phyloP scores from a whole-genome alignment of 1,139 yeast species.

The Candida frijolesensis region DNA sequence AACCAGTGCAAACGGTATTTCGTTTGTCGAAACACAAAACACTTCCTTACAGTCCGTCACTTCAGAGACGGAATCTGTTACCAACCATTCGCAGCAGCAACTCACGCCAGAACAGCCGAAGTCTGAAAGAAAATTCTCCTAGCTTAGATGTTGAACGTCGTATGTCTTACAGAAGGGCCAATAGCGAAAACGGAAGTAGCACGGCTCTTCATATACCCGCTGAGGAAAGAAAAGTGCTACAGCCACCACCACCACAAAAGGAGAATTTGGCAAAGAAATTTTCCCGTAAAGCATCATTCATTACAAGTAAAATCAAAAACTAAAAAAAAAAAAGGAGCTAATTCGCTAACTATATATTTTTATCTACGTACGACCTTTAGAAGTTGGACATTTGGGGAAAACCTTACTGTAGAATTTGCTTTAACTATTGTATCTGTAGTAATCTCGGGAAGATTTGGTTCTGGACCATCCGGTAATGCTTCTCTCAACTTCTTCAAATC shows the following conservation, averaged over 20 bases:
- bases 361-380: conserved; percentile 35
- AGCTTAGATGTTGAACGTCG: conserved; percentile 8
- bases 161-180: conserved; percentile 14
- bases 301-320: conserved; percentile 24
- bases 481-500: conserved; percentile 42
- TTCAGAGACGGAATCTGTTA: conserved; percentile 29
- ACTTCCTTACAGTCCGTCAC: conserved; percentile 65
- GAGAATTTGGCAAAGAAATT: conserved; percentile 33
- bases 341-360: background rate
- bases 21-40: conserved; percentile 59
- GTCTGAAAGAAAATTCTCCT: conserved; percentile 8
- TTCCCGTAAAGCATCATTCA: conserved; percentile 35
- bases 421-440: conserved; percentile 69
- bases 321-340: conserved; percentile 9
- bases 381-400: conserved; percentile 61
- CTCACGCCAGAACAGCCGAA: conserved; percentile 6
- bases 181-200: conserved; percentile 10
- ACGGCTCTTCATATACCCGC: background rate
- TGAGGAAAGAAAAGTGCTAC: background rate
- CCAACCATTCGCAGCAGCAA: background rate
- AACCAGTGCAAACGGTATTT: conserved; percentile 81
- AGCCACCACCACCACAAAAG: conserved; percentile 15
- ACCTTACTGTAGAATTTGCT: conserved; percentile 52
- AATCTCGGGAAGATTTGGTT: conserved; percentile 70
- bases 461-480: conserved; percentile 76